Evolutionary conservation across 371 early-diverging fungal species (phyloP).

Genomic region (Dichotomocladium elegans): DNA sequence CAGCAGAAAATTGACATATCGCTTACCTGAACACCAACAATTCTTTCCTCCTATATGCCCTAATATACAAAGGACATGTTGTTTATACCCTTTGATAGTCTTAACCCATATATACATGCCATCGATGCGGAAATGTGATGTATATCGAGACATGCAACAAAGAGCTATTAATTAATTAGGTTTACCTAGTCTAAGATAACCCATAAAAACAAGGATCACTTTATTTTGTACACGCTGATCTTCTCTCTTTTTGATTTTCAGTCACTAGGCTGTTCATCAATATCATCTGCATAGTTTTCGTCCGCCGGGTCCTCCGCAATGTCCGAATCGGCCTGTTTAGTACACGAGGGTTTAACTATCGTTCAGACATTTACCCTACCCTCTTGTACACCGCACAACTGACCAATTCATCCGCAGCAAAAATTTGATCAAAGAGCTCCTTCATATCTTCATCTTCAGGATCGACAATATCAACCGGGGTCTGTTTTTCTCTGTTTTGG

Average conservation of each 20-base stretch:
- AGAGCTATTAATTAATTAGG: no score
- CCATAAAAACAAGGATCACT: no score
- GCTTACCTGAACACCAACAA: no score
- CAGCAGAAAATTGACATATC: no score
- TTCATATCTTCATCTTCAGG: conserved; percentile 16
- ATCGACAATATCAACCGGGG: conserved; percentile 9
- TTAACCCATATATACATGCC: no score
- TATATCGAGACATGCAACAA: no score
- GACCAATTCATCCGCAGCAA: conserved; percentile 17
- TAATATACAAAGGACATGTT: no score
- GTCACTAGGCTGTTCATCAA: neutral
- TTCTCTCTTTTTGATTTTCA: neutral
- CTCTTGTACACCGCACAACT: neutral
- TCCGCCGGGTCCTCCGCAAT: conserved; percentile 12
- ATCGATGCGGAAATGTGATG: no score
- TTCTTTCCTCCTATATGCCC: no score
- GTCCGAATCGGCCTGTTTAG: conserved; percentile 7
- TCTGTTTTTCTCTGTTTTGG: conserved; percentile 7
- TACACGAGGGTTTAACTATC: neutral
- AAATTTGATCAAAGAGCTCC: conserved; percentile 12
- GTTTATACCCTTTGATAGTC: no score
- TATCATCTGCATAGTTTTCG: conserved; percentile 1
- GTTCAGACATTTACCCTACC: neutral
- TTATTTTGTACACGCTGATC: neutral
- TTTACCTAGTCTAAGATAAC: no score